Evolutionary conservation across 2,329 filamentous ascomycete species (phyloP), one percentile per base, ranked within the genome.

Genomic region (Neonectria hederae): DNA sequence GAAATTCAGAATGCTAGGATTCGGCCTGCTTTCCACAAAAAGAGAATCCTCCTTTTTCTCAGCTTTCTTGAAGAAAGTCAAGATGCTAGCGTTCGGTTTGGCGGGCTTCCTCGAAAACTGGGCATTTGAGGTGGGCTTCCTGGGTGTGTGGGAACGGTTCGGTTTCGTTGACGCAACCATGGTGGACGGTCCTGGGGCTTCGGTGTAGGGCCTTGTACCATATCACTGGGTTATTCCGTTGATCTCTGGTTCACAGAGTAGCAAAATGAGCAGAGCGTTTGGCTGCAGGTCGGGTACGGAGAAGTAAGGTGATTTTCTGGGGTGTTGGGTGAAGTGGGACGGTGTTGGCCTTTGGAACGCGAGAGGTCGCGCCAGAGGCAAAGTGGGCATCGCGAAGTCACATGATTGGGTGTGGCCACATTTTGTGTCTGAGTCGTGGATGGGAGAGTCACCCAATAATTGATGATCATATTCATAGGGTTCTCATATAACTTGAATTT

Each of bases 41-140:
- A 91, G 83, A 21, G 83, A 81, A 60, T 89, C 81, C 66, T 90
- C 84, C 61, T 85, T 80, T 56, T 86, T 85, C 42, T 87, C 85
- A 0, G 87, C 83, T 74, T 92, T 93, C 73, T 91, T 89, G 75
- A 94, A 94, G 76, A 93, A 94, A 67, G 79, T 92, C 14, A 93
- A 79, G 32, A 93, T 93, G 67, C 89, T 93, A 7, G 83, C 82
- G 71, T 92, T 92, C 0, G 81, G 80, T 42, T 80, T 80, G 21
- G 72, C 70, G 4, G 80, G 73, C 54, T 78, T 80, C 68, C 78
- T 80, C n/a, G 73, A 62, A 5, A 72, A 53, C 26, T 71, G 63
- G 3, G 70, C 66, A 21, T 62, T 52, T 3, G 71, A 61, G 11
- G 63, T 54, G 14, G 76, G 61, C 61, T 78, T 81, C 65, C 69